Evolutionary conservation across 148 eudicot species (phyloP).

Genomic region (Camellia granthamiana): DNA sequence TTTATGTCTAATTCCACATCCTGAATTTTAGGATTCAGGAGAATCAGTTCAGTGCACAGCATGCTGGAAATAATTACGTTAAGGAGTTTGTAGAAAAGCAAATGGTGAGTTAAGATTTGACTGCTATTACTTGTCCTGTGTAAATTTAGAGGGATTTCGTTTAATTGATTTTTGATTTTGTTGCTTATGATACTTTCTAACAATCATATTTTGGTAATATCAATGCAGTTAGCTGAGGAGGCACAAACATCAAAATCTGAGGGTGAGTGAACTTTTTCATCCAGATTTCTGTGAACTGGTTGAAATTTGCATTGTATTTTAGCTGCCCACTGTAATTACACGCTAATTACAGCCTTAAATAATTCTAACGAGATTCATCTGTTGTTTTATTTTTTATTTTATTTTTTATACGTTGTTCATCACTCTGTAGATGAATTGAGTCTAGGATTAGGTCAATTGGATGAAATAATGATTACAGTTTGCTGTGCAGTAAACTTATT

Average conservation of each 20-base stretch:
- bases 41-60: conserved; percentile 34
- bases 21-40: conserved; percentile 50
- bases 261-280: conserved; percentile 39
- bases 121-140: neutral
- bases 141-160: neutral
- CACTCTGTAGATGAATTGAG: neutral
- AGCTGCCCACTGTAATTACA: neutral
- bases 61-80: conserved; percentile 31
- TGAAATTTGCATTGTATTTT: neutral
- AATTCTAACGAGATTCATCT: neutral
- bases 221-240: conserved; percentile 54
- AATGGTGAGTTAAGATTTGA: conserved; percentile 30
- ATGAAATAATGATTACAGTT: neutral
- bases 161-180: neutral
- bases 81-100: conserved; percentile 45
- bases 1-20: neutral
- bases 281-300: neutral
- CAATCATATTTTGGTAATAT: neutral
- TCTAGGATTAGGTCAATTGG: neutral
- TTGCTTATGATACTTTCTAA: neutral
- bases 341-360: neutral
- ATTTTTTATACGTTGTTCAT: neutral
- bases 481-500: neutral
- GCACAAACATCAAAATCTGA: conserved; percentile 35
- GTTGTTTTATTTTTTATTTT: neutral